Percentiles rank a stretch among this genome's conserved stretches.
phyloP scores from a whole-genome alignment of 2,329 filamentous ascomycete genomes.

The Fusarium bulbicola region DNA sequence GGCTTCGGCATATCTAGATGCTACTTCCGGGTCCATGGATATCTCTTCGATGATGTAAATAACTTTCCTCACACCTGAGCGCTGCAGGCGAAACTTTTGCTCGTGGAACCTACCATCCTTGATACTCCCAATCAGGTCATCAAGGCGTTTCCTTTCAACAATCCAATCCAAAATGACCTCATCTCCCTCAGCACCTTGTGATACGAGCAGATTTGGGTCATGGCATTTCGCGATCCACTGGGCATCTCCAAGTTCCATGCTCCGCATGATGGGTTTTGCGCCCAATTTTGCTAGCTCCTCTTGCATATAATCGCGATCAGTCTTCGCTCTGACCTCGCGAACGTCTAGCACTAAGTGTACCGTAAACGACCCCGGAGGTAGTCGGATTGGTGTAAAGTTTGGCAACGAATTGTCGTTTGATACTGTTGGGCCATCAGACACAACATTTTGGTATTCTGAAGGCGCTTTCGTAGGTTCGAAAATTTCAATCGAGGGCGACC shows the following conservation, averaged over 20 bases:
- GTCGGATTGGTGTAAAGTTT: conserved; percentile 65
- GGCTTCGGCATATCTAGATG: conserved; percentile 69
- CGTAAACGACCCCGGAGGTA: conserved; percentile 73
- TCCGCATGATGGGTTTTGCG: conserved; percentile 71
- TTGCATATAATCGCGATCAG: conserved; percentile 80
- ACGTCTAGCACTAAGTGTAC: conserved; percentile 78
- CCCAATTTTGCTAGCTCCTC: conserved; percentile 74
- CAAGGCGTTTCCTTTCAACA: conserved; percentile 81
- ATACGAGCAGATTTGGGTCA: conserved; percentile 64
- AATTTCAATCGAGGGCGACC: conserved; percentile 33
- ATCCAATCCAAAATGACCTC: conserved; percentile 84
- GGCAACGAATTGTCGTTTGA: conserved; percentile 51
- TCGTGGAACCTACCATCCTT: conserved; percentile 85
- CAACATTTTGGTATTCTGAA: conserved; percentile 50
- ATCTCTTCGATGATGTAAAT: conserved; percentile 83
- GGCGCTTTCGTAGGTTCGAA: conserved; percentile 7
- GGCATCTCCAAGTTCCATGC: conserved; percentile 77
- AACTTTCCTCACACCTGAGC: conserved; percentile 78
- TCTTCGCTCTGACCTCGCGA: conserved; percentile 77
- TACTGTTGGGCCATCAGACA: conserved; percentile 50
- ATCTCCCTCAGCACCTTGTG: conserved; percentile 68
- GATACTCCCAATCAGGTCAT: conserved; percentile 82
- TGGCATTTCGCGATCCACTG: conserved; percentile 82
- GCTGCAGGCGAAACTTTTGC: conserved; percentile 81
- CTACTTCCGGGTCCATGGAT: conserved; percentile 62